Evolutionary conservation across 345 rosid genomes (phyloP), one percentile per base, ranked within the genome.

Genomic region (Dipteronia dyeriana): DNA sequence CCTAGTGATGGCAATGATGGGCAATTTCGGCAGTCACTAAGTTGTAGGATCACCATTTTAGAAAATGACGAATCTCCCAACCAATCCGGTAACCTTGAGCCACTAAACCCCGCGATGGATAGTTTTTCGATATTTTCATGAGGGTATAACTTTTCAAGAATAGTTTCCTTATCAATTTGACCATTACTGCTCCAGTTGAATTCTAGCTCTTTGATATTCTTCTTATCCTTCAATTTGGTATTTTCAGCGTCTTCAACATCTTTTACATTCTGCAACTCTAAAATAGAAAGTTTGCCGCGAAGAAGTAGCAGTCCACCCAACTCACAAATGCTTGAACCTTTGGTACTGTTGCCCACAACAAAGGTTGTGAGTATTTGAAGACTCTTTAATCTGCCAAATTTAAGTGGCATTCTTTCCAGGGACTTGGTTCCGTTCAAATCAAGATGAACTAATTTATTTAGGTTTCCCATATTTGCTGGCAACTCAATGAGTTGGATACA

Each of bases 1-100:
- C 89, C 89, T 2, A 86, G 43, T 43, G 83, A 75, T 29, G 89
- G 85, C 79, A 84, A 80, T 14, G 75, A 79, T 41, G 68, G 49
- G 71, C 89, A 82, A 67, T 80, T 79, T 63, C 45, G 65, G 76
- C 83, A 83, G 5, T 80, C 81, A 11, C 29, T 77, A 61, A 86
- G 73, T 60, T 56, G 64, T 47, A 74, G 74, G 20, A 74, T 56
- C 11, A 39, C 70, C 3, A 80, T 34, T 51, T 81, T 82, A 5
- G 85, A 70, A 51, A 77, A 84, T 1, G 66, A 71, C 45, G 80
- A 19, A 71, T 75, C 79, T 53, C 79, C 80, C 31, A 86, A 53
- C 89, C 89, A 84, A 2, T 9, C 34, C 39, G 87, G 89, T 66
- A 86, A 82, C 45, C 22, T 66, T 53, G 31, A 57, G 31, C 87